Conservation (phyloP, 345 rosid species). For the Geranium brycei region DNA sequence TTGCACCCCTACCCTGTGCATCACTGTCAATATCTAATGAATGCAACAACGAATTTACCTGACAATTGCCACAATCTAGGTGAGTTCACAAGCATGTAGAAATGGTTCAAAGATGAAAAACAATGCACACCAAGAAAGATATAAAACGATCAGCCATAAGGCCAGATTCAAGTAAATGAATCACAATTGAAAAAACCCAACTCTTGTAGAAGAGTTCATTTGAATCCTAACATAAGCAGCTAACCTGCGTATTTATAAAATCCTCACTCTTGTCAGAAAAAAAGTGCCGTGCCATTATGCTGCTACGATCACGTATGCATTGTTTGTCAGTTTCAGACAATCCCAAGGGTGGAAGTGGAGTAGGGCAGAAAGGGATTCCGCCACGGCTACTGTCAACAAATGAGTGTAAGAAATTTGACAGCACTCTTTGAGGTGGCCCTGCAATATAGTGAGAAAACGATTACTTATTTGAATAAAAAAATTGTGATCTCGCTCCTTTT, state of each 20-base stretch:
- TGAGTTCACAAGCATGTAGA: neutral
- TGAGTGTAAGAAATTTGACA: constrained; percentile 75
- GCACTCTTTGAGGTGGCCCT: constrained; percentile 91
- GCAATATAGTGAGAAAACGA: constrained; percentile 10
- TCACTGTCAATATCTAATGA: constrained; percentile 82
- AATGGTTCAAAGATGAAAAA: neutral
- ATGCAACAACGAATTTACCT: constrained; percentile 81
- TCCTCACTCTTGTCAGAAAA: constrained; percentile 85
- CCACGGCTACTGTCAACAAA: constrained; percentile 86
- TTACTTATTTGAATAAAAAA: no score
- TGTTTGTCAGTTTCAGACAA: constrained; percentile 83
- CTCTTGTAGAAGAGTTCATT: neutral
- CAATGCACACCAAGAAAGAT: neutral
- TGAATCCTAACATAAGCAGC: neutral
- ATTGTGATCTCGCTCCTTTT: no score
- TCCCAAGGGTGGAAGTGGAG: constrained; percentile 71
- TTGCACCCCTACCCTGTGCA: constrained; percentile 49
- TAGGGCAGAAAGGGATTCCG: constrained; percentile 72
- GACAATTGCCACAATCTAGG: constrained; percentile 11
- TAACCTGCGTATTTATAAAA: constrained; percentile 82
- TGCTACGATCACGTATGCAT: constrained; percentile 95
- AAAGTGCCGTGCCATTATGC: constrained; percentile 91
- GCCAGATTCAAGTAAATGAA: no score
- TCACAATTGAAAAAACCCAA: no score
- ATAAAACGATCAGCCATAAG: no score